A percentile compares a stretch with the other conserved stretches of the same genome.
phyloP scores from a whole-genome alignment of 2,329 filamentous ascomycete genomes.

The Penicillium sp. region DNA sequence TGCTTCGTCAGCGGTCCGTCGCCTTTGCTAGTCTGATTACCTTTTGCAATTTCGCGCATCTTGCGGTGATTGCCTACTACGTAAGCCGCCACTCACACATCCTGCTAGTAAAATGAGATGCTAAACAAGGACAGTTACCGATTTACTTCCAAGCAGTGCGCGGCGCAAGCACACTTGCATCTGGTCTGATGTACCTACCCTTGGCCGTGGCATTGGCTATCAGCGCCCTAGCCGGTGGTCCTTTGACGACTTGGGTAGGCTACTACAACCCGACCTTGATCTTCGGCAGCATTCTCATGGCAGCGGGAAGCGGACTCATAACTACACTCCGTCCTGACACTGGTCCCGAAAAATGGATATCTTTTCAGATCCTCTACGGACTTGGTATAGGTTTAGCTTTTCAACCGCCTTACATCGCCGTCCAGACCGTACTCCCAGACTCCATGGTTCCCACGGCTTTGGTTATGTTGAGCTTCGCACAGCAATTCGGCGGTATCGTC shows the following conservation, averaged over 20 bases:
- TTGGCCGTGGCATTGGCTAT: neutral
- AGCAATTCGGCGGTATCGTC: neutral
- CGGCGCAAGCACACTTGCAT: conserved; percentile 1
- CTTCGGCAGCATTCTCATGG: neutral
- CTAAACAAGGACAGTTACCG: neutral
- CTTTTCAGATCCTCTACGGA: conserved; percentile 1
- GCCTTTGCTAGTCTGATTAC: conserved; percentile 10
- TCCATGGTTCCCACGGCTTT: neutral
- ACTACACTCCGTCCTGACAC: neutral
- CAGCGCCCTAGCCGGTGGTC: neutral
- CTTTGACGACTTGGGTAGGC: neutral
- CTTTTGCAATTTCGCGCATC: conserved; percentile 6
- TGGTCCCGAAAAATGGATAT: neutral
- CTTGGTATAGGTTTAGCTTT: conserved; percentile 3
- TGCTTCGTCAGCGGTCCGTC: conserved; percentile 47
- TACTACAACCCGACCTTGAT: neutral
- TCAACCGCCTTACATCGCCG: neutral
- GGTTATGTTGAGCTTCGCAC: neutral
- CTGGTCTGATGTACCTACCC: conserved; percentile 10
- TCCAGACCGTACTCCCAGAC: neutral
- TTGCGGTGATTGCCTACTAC: conserved; percentile 2
- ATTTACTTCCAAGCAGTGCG: conserved; percentile 12
- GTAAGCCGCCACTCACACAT: neutral
- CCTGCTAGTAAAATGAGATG: neutral
- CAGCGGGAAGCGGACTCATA: neutral